Evolutionary conservation across 202 grass and related monocot species (phyloP).

Genomic region (Bolboschoenoplectus hybrid): DNA sequence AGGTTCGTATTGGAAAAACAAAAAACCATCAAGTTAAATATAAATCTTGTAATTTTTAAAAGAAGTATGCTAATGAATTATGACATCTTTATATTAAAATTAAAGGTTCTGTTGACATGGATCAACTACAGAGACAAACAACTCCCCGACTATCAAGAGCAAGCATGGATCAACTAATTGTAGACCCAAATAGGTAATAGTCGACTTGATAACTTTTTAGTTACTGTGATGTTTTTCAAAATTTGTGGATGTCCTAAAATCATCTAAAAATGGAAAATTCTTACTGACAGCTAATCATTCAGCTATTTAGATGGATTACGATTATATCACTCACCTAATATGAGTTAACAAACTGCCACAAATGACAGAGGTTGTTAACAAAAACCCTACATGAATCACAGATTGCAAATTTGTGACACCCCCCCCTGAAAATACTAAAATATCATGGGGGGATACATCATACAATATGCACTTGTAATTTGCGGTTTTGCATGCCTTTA

Average conservation of each 20-base stretch:
- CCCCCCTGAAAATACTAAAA: slow-evolving; percentile 11
- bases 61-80: slow-evolving; percentile 43
- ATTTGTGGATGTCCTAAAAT: not conserved
- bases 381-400: not conserved
- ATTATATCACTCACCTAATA: not conserved
- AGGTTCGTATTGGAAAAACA: slow-evolving; percentile 56
- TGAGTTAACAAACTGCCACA: not conserved
- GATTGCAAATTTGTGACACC: not conserved
- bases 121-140: slow-evolving; percentile 43
- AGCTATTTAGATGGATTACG: not conserved
- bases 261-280: slow-evolving; percentile 22
- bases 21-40: slow-evolving; percentile 6
- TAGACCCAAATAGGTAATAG: slow-evolving; percentile 72
- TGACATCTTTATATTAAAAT: slow-evolving; percentile 37
- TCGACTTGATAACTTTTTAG: not conserved
- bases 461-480: not conserved
- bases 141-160: slow-evolving; percentile 61
- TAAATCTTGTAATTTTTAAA: slow-evolving; percentile 18
- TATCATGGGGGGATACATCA: not conserved
- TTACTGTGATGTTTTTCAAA: slow-evolving; percentile 23
- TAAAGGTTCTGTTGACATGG: slow-evolving; percentile 53
- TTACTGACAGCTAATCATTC: not conserved
- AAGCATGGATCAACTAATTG: slow-evolving; percentile 58
- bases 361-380: not conserved
- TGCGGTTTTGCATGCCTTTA: not conserved